Evolutionary conservation across 2,329 filamentous ascomycete species (phyloP).

Genomic region (Pseudocercospora vitis): DNA sequence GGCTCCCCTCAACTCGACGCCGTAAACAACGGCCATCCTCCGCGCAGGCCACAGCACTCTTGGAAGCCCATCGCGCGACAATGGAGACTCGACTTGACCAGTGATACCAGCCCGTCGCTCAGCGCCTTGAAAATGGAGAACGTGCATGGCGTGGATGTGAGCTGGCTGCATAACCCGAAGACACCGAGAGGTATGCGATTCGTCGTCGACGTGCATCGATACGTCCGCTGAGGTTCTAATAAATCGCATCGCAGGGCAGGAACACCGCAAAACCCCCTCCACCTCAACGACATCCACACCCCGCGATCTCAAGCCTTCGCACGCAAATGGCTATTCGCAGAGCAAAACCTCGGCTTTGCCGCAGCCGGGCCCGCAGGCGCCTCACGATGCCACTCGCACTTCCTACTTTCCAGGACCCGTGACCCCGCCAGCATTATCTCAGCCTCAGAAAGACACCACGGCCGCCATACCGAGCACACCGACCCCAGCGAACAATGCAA

Average conservation of each 20-base stretch:
- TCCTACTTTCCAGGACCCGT: slow-evolving; percentile 26
- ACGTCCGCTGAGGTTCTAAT: slow-evolving; percentile 2
- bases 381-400: slow-evolving; percentile 13
- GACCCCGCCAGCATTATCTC: slow-evolving; percentile 25
- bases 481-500: slow-evolving; percentile 19
- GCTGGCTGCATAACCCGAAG: slow-evolving; percentile 26
- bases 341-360: neutral
- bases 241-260: too few species aligned
- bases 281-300: slow-evolving; percentile 12
- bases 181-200: slow-evolving; percentile 19
- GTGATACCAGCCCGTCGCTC: slow-evolving; percentile 20
- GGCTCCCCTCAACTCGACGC: neutral
- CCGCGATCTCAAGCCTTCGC: slow-evolving; percentile 10
- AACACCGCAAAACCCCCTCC: slow-evolving; percentile 10
- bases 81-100: slow-evolving; percentile 23
- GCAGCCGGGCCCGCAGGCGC: slow-evolving; percentile 10
- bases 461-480: slow-evolving; percentile 25
- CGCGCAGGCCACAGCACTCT: slow-evolving; percentile 4
- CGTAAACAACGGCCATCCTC: neutral
- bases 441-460: slow-evolving; percentile 28
- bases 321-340: neutral
- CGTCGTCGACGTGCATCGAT: slow-evolving; percentile 1
- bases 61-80: slow-evolving; percentile 7
- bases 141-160: slow-evolving; percentile 29
- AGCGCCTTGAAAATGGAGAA: slow-evolving; percentile 24